Percentiles rank a stretch among this genome's conserved stretches.
phyloP scores from a whole-genome alignment of 495 filamentous ascomycete species.

The Cladorrhinum samala region DNA sequence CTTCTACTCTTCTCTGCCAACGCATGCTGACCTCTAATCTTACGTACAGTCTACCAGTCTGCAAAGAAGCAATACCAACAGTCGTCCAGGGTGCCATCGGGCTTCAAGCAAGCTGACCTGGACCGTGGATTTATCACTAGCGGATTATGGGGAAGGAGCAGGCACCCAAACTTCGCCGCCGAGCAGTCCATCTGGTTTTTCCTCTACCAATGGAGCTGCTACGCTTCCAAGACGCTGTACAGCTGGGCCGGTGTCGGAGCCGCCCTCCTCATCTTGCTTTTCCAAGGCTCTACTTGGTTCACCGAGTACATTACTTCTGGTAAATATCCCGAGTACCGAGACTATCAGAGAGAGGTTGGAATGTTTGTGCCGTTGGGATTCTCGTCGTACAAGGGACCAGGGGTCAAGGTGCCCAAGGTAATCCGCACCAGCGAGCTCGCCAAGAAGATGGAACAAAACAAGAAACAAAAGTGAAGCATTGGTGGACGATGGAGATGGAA shows the following conservation, averaged over 20 bases:
- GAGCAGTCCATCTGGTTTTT: constrained; percentile 89
- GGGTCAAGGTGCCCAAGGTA: constrained; percentile 27
- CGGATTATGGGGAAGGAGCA: constrained; percentile 77
- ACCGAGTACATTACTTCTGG: constrained; percentile 71
- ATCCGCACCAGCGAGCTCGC: constrained; percentile 44
- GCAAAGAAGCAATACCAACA: constrained; percentile 72
- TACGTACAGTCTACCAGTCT: constrained; percentile 56
- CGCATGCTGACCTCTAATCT: constrained; percentile 10
- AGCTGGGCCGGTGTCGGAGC: constrained; percentile 78
- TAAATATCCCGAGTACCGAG: constrained; percentile 85
- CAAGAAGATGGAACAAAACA: constrained; percentile 25
- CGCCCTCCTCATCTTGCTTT: constrained; percentile 64
- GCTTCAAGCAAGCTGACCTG: constrained; percentile 63
- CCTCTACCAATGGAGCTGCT: constrained; percentile 82
- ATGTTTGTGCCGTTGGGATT: constrained; percentile 65
- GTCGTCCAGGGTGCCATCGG: constrained; percentile 60
- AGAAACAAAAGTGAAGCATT: constrained; percentile 29
- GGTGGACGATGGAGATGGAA: not conserved
- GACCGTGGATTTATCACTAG: constrained; percentile 85
- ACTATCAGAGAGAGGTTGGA: constrained; percentile 77
- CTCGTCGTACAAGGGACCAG: constrained; percentile 29
- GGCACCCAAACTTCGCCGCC: constrained; percentile 91
- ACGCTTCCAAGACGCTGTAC: constrained; percentile 57
- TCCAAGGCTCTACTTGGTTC: constrained; percentile 81
- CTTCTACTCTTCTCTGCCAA: constrained; percentile 1